Evolutionary conservation across 2,329 filamentous ascomycete genomes (phyloP).

Genomic region (Magnaporthiopsis poae): DNA sequence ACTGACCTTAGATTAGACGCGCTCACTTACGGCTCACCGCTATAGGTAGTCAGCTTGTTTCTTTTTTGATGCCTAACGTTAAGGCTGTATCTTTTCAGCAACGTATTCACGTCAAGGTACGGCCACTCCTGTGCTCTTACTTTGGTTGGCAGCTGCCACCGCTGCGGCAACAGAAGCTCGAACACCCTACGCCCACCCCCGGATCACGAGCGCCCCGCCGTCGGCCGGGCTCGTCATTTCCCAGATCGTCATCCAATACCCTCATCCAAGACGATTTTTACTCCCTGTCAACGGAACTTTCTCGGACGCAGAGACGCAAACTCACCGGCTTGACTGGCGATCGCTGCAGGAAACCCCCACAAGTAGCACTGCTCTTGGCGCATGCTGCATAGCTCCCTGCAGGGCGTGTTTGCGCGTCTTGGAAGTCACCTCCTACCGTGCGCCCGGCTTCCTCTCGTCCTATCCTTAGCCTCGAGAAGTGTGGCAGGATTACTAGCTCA

Average conservation of each 20-base stretch:
- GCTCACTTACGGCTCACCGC: no score
- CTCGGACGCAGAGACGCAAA: background rate
- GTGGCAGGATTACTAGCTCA: background rate
- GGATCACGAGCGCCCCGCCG: background rate
- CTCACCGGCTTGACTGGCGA: background rate
- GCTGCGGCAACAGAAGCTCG: background rate
- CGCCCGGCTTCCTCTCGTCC: background rate
- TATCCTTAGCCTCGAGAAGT: background rate
- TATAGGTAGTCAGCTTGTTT: background rate
- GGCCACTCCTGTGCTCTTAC: background rate
- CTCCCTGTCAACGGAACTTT: no score
- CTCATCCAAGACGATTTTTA: no score
- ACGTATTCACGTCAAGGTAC: no score
- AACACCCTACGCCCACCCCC: background rate
- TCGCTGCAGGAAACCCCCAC: background rate
- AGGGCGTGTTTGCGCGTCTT: background rate
- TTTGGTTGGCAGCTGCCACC: background rate
- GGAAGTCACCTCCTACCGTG: background rate
- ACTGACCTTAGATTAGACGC: background rate
- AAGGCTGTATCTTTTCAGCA: no score
- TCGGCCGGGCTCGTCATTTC: background rate
- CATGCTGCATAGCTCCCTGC: background rate
- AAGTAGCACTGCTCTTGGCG: background rate
- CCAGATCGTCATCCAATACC: background rate
- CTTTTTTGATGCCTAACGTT: background rate